Evolutionary conservation across 768 basidiomycete genomes (phyloP).

Genomic region (Calvatia gigantea): DNA sequence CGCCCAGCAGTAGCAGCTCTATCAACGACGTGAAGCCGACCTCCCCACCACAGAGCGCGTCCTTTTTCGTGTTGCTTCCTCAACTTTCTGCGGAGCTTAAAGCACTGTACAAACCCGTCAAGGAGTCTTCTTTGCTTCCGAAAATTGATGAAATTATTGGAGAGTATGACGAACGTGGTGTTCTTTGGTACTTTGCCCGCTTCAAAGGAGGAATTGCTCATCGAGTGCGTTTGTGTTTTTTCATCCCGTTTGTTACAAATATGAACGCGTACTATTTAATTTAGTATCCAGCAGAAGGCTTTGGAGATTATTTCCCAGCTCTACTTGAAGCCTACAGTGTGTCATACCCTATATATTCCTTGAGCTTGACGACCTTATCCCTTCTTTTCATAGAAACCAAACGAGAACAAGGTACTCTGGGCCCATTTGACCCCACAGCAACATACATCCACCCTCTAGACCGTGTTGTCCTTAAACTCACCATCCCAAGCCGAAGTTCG

Average conservation of each 20-base stretch:
- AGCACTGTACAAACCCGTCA: conserved; percentile 35
- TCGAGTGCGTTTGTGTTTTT: conserved; percentile 39
- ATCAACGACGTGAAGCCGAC: neutral
- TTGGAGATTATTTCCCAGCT: conserved; percentile 35
- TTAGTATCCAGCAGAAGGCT: conserved; percentile 40
- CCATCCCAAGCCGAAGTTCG: conserved; percentile 24
- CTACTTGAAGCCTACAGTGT: conserved; percentile 57
- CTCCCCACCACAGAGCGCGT: neutral
- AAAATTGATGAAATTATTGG: conserved; percentile 51
- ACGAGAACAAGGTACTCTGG: conserved; percentile 38
- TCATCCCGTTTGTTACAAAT: conserved; percentile 9
- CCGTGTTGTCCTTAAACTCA: conserved; percentile 40
- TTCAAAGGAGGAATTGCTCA: conserved; percentile 53
- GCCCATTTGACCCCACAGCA: conserved; percentile 59
- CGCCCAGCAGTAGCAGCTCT: neutral
- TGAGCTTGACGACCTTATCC: no score
- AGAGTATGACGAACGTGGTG: conserved; percentile 38
- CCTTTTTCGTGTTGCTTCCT: conserved; percentile 37
- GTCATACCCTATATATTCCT: no score
- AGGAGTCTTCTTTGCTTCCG: conserved; percentile 27
- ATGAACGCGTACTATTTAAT: conserved; percentile 25
- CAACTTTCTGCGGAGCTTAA: conserved; percentile 34
- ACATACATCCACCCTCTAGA: conserved; percentile 56
- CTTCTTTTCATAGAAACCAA: conserved; percentile 37
- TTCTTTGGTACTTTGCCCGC: conserved; percentile 60